Conservation (phyloP, 2,329 filamentous ascomycete species). For the Aspergillus sp. region DNA sequence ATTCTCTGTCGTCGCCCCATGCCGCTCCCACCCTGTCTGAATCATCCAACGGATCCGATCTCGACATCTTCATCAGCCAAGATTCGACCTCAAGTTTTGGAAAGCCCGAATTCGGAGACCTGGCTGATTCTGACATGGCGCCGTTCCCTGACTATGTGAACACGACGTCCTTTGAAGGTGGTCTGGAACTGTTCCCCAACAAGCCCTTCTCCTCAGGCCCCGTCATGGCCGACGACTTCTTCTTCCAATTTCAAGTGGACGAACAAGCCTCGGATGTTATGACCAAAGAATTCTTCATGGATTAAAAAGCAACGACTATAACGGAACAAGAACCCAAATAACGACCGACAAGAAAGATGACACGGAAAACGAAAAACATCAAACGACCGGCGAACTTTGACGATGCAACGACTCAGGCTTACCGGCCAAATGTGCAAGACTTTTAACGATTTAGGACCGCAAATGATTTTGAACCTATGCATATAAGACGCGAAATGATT, state of each 20-base stretch:
- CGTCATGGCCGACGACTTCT: conserved; percentile 36
- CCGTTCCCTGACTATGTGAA: conserved; percentile 39
- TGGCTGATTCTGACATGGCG: conserved; percentile 34
- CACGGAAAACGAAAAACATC: conserved; percentile 7
- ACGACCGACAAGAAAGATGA: background rate
- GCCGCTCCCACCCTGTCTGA: conserved; percentile 38
- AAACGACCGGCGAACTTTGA: conserved; percentile 13
- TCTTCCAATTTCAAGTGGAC: conserved; percentile 43
- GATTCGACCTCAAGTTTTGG: conserved; percentile 32
- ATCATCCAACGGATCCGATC: conserved; percentile 38
- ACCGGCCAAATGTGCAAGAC: conserved; percentile 19
- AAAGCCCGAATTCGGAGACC: conserved; percentile 33
- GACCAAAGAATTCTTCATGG: conserved; percentile 28
- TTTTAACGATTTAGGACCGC: conserved; percentile 23
- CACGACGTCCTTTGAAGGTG: conserved; percentile 36
- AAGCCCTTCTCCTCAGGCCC: conserved; percentile 33
- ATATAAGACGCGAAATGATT: conserved; percentile 19
- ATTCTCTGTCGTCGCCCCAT: conserved; percentile 41
- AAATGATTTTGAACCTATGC: conserved; percentile 23
- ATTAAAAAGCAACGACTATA: conserved; percentile 17
- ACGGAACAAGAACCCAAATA: background rate
- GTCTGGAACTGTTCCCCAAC: conserved; percentile 34
- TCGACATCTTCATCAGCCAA: conserved; percentile 46
- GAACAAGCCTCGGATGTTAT: conserved; percentile 28
- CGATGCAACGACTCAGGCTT: conserved; percentile 21